phyloP scores from a whole-genome alignment of 2,329 filamentous ascomycete species.

The Clonostachys chloroleuca region DNA sequence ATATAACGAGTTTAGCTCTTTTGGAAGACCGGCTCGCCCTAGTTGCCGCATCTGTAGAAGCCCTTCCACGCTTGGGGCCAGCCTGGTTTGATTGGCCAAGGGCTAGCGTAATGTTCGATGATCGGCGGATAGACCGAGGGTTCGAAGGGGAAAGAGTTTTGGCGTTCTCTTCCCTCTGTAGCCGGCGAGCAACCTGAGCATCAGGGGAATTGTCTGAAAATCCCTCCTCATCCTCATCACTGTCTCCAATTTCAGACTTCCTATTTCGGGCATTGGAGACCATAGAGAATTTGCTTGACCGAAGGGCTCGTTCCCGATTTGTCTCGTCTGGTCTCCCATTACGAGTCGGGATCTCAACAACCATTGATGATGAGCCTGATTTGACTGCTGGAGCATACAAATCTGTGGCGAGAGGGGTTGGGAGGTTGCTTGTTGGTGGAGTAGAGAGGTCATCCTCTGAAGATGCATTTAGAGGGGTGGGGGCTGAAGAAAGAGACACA shows the following conservation, averaged over 20 bases:
- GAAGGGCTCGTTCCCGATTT: slow-evolving; percentile 19
- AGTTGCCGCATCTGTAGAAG: slow-evolving; percentile 9
- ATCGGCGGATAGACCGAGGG: neutral
- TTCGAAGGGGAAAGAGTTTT: slow-evolving; percentile 4
- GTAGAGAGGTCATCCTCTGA: slow-evolving; percentile 24
- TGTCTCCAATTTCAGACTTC: slow-evolving; percentile 34
- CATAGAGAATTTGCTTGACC: slow-evolving; percentile 42
- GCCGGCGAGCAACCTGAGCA: slow-evolving; percentile 21
- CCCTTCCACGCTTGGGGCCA: slow-evolving; percentile 15
- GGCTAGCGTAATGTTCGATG: neutral
- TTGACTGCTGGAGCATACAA: too few species aligned
- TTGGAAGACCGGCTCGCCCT: slow-evolving; percentile 17
- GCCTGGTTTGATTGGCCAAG: neutral
- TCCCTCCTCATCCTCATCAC: slow-evolving; percentile 23
- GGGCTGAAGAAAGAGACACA: slow-evolving; percentile 22
- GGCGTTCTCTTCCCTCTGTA: slow-evolving; percentile 25
- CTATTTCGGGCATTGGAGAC: slow-evolving; percentile 35
- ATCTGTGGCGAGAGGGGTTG: slow-evolving; percentile 23
- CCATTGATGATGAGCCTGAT: too few species aligned
- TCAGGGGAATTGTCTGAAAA: slow-evolving; percentile 12
- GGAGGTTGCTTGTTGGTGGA: slow-evolving; percentile 27
- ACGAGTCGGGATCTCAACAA: too few species aligned
- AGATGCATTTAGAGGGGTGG: slow-evolving; percentile 18
- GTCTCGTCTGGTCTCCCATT: neutral
- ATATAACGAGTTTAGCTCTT: slow-evolving; percentile 15